Evolutionary conservation across 1,284 basidiomycete species (phyloP), one percentile per base, ranked within the genome.

Genomic region (Apiotrichum montevideense): DNA sequence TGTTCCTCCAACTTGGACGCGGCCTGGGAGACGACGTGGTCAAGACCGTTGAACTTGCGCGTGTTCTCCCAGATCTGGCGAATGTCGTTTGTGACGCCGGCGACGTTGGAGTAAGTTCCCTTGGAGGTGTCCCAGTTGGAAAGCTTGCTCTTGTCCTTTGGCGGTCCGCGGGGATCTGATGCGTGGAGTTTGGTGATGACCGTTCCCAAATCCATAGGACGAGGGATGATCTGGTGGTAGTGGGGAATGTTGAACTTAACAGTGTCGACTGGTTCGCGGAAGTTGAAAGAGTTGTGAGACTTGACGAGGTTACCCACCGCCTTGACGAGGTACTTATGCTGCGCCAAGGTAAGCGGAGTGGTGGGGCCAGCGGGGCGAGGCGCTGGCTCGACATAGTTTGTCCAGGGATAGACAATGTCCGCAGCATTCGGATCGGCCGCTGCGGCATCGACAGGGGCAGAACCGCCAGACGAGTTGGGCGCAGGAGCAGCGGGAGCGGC

Each of bases 121-220:
- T 88, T 87, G 57, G 63, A 68, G 41, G 61, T 58, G 62, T 76
- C 75, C 59, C 73, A 74, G 46, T 76, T 73, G 51, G 63, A 66
- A 35, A 84, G 85, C 73, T 90, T 91, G 58, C 66, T 71, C 63
- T 79, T 74, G 52, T 75, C 74, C 61, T 75, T 76, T 40, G 72
- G 71, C 13, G 71, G 70, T 6, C 73, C 73, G 15, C 70, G 57
- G 4, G 89, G 87, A 66, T 88, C 89, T 8, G 87, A 88, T 1
- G 87, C 84, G 35, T 75, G 71, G 42, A 97, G 80, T 77, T 97
- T 96, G 67, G 84, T 84, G 77, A 98, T 95, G 61, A 98, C 84
- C 29, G 94, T 96, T n/a, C 85, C 82, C 51, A 99, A 83, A 74
- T 98, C 96, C 90, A 97, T 97, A 0, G 96, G 96, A 37, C 83